Conservation (phyloP, 371 early-diverging fungal genomes). For the Apophysomyces sp. region DNA sequence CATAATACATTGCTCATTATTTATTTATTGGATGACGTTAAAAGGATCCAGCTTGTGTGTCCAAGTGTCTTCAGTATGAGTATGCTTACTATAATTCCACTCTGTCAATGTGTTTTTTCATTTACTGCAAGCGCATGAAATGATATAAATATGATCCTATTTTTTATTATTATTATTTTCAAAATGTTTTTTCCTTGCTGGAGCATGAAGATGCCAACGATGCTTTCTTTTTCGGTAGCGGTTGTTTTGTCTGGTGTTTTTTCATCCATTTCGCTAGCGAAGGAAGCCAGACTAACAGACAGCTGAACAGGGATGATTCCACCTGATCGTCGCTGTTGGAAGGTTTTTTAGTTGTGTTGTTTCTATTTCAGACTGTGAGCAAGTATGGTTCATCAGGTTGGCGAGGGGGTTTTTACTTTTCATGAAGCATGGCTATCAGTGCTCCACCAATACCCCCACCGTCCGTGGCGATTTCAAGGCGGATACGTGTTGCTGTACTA, state of each 20-base stretch:
- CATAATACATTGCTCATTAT: too few relatives aligned
- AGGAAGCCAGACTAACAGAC: not conserved
- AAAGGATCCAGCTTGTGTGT: too few relatives aligned
- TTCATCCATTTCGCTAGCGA: not conserved
- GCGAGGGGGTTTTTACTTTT: not conserved
- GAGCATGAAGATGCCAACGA: not conserved
- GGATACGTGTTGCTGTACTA: conserved; percentile 22
- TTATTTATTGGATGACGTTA: too few relatives aligned
- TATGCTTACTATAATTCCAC: too few relatives aligned
- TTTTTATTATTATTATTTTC: not conserved
- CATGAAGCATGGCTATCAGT: conserved; percentile 42
- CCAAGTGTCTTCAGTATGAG: too few relatives aligned
- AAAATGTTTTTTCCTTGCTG: not conserved
- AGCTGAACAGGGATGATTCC: not conserved
- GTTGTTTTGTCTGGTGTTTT: not conserved
- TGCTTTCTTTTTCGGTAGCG: not conserved
- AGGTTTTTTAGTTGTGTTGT: not conserved
- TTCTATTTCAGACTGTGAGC: not conserved
- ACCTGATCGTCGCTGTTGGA: not conserved
- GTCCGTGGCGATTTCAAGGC: conserved; percentile 40
- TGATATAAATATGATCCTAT: too few relatives aligned
- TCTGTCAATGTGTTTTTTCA: too few relatives aligned
- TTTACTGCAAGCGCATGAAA: too few relatives aligned
- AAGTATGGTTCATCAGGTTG: not conserved
- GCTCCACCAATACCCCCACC: conserved; percentile 51